Conservation (phyloP, 352 stramenopile genomes). For the Bremia lactucae region DNA sequence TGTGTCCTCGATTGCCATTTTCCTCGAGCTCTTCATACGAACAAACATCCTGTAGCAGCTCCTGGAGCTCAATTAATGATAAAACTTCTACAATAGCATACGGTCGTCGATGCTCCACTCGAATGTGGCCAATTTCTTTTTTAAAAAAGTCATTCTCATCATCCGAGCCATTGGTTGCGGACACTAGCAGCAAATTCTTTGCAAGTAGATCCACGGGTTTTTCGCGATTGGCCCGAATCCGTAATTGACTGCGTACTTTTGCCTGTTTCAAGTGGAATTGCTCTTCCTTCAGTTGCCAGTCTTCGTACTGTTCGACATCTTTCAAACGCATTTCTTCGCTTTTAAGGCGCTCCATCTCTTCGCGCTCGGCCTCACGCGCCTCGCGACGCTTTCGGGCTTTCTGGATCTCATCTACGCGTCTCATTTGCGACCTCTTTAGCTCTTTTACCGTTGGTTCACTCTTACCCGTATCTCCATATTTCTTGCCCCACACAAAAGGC, state of each 20-base stretch:
- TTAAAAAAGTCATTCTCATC: conserved; percentile 26
- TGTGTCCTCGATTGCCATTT: conserved; percentile 32
- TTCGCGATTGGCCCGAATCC: conserved; percentile 85
- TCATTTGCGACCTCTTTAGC: conserved; percentile 58
- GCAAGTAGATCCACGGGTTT: conserved; percentile 94
- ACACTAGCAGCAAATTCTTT: conserved; percentile 98
- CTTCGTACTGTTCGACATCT: conserved; percentile 94
- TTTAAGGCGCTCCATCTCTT: conserved; percentile 92
- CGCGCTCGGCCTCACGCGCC: conserved; percentile 82
- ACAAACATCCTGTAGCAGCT: conserved; percentile 83
- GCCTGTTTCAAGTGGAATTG: conserved; percentile 94
- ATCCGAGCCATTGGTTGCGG: conserved; percentile 36
- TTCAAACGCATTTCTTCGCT: conserved; percentile 92
- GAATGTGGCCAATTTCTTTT: conserved; percentile 33
- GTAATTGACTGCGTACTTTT: conserved; percentile 83
- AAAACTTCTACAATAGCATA: conserved; percentile 69
- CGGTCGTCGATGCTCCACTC: conserved; percentile 73
- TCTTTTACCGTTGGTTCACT: conserved; percentile 30
- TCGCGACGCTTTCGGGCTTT: conserved; percentile 88
- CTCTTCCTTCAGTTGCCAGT: conserved; percentile 98
- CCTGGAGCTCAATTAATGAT: conserved; percentile 63
- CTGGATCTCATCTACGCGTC: conserved; percentile 92
- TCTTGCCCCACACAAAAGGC: conserved; percentile 97
- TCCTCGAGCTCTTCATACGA: conserved; percentile 88
- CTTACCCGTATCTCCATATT: conserved; percentile 52